Evolutionary conservation across 1,139 yeast genomes (phyloP).

Genomic region (Petasospora fabianii): DNA sequence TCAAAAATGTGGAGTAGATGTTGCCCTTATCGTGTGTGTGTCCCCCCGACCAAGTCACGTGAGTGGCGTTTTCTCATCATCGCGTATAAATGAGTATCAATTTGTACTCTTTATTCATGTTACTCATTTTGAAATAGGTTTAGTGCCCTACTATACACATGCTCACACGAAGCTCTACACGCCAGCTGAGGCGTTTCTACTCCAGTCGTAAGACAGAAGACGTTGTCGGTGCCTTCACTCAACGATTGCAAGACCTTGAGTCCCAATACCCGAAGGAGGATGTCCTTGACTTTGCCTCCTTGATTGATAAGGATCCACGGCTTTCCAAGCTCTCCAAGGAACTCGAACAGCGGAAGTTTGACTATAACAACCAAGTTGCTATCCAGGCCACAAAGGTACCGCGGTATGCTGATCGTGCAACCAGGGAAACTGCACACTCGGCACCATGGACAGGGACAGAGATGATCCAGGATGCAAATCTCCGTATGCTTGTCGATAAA

Average conservation of each 20-base stretch:
- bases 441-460: slow-evolving; percentile 74
- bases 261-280: slow-evolving; percentile 9
- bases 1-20: too few species aligned
- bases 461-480: slow-evolving; percentile 42
- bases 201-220: slow-evolving; percentile 1
- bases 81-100: too few species aligned
- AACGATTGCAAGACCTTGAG: slow-evolving; percentile 21
- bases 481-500: slow-evolving; percentile 63
- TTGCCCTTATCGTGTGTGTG: too few species aligned
- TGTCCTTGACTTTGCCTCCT: slow-evolving; percentile 19
- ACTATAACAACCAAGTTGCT: slow-evolving; percentile 35
- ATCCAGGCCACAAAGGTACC: slow-evolving; percentile 41
- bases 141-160: too few species aligned
- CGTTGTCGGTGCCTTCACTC: slow-evolving; percentile 18
- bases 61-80: too few species aligned
- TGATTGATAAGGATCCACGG: slow-evolving; percentile 24
- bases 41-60: too few species aligned
- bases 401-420: slow-evolving; percentile 43
- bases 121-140: too few species aligned
- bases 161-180: background rate
- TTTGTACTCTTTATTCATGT: too few species aligned
- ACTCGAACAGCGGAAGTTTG: slow-evolving; percentile 32
- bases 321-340: slow-evolving; percentile 26
- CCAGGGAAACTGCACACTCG: slow-evolving; percentile 50
- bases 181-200: background rate